A percentile compares a stretch with the other conserved stretches of the same genome.
These are phyloP conservation scores for Platanus orientalis DNA, from an alignment of 164 flowering plant species.

Conservation along the genomic window DNA sequence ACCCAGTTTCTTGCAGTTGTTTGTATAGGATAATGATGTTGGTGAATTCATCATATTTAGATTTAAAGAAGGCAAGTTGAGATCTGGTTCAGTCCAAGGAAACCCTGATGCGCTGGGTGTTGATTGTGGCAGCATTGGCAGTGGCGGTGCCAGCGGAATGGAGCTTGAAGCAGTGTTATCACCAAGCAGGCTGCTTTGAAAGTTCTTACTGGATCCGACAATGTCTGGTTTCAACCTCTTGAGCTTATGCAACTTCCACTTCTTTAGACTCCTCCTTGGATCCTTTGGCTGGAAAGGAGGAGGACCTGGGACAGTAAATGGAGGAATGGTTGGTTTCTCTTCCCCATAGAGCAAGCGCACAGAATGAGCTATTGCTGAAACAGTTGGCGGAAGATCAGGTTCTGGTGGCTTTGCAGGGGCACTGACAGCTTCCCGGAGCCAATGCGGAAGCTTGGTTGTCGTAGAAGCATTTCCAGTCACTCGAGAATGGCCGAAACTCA, in stretches of 20 bases:
- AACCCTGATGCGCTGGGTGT: conserved; percentile 21
- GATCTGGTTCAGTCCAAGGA: conserved; percentile 36
- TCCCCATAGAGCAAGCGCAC: conserved; percentile 82
- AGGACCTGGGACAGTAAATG: conserved; percentile 75
- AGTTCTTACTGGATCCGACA: conserved; percentile 26
- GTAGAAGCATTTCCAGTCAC: conserved; percentile 37
- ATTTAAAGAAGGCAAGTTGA: conserved; percentile 28
- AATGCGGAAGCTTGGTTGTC: conserved; percentile 79
- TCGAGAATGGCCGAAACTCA: conserved; percentile 20
- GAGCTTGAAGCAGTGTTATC: conserved; percentile 34
- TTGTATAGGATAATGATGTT: conserved; percentile 24
- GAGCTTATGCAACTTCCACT: conserved; percentile 36
- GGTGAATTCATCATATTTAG: conserved; percentile 27
- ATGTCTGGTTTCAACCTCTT: conserved; percentile 20
- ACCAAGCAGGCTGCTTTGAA: conserved; percentile 17
- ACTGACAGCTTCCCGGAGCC: conserved; percentile 93
- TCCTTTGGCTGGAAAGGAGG: conserved; percentile 76
- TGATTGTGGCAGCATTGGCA: conserved; percentile 23
- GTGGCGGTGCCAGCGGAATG: conserved; percentile 25
- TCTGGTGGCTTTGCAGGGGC: conserved; percentile 49
- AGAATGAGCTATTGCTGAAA: conserved; percentile 85
- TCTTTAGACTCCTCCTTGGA: conserved; percentile 58
- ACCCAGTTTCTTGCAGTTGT: conserved; percentile 26
- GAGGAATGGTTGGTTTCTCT: conserved; percentile 67
- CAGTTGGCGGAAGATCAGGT: conserved; percentile 70